A percentile compares a stretch with the other conserved stretches of the same genome.
Evolutionary conservation across 2,329 filamentous ascomycete species (phyloP).

Genomic region (Plectosphaerella sp.): DNA sequence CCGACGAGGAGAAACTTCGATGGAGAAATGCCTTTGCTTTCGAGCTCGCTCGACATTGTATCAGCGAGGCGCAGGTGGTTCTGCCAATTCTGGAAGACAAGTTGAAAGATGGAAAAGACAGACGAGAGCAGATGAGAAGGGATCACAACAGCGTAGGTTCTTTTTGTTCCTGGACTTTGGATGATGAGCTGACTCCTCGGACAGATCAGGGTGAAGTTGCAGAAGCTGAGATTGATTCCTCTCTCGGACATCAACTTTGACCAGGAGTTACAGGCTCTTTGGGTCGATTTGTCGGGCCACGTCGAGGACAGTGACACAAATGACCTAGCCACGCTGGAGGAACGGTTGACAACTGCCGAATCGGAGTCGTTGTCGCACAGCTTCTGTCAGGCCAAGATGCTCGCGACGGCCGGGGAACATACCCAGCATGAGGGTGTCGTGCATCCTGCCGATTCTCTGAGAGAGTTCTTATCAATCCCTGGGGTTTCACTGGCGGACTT

Average conservation of each 20-base stretch:
- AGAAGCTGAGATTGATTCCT: slow-evolving; percentile 1
- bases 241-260: slow-evolving; percentile 5
- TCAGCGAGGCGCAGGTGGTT: slow-evolving; percentile 7
- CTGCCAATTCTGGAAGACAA: slow-evolving; percentile 3
- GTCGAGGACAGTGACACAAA: slow-evolving; percentile 6
- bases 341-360: slow-evolving; percentile 6
- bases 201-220: slow-evolving; percentile 1
- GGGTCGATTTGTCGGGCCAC: slow-evolving; percentile 6
- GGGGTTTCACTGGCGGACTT: no score
- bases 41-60: slow-evolving; percentile 9
- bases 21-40: slow-evolving; percentile 8
- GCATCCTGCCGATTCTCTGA: no score
- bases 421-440: no score
- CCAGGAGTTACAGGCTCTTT: slow-evolving; percentile 1
- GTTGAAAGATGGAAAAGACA: slow-evolving; percentile 3
- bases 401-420: no score
- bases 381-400: no score
- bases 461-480: no score
- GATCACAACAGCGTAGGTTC: slow-evolving; percentile 4
- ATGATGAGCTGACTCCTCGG: no score
- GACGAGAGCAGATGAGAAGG: slow-evolving; percentile 2
- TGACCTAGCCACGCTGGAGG: slow-evolving; percentile 6
- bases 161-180: background rate
- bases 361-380: slow-evolving; percentile 3
- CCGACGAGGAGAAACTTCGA: slow-evolving; percentile 1